phyloP scores from a whole-genome alignment of 2,329 filamentous ascomycete genomes.

The Xylaria sp. region DNA sequence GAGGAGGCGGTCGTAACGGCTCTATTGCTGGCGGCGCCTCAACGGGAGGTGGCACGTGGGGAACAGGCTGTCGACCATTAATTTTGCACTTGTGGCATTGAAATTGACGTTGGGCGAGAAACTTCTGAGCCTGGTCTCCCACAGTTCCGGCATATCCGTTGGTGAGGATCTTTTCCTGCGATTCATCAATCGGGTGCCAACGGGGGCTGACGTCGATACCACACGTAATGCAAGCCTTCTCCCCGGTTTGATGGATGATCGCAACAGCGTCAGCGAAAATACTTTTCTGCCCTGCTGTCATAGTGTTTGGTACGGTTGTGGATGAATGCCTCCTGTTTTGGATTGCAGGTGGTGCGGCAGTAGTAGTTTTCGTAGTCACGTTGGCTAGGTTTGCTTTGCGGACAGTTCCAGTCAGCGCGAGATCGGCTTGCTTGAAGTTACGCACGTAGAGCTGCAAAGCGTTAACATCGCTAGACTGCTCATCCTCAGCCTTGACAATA shows the following conservation, averaged over 20 bases:
- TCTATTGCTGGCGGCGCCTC: constrained; percentile 46
- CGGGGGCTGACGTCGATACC: constrained; percentile 77
- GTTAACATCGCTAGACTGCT: constrained; percentile 55
- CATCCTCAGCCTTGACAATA: constrained; percentile 65
- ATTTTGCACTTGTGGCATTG: constrained; percentile 82
- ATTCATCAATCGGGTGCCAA: constrained; percentile 72
- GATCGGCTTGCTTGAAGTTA: constrained; percentile 94
- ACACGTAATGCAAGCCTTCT: constrained; percentile 71
- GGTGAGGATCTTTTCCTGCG: constrained; percentile 61
- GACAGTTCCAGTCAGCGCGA: constrained; percentile 88
- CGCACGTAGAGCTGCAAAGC: constrained; percentile 87
- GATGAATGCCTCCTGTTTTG: constrained; percentile 67
- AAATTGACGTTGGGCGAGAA: constrained; percentile 68
- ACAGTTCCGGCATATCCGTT: constrained; percentile 63
- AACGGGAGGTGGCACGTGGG: constrained; percentile 47
- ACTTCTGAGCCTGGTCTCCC: constrained; percentile 67
- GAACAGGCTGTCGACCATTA: constrained; percentile 57
- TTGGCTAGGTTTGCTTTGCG: constrained; percentile 87
- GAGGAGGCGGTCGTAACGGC: constrained; percentile 44
- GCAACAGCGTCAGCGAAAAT: constrained; percentile 44
- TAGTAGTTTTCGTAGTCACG: constrained; percentile 66
- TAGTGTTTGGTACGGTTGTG: constrained; percentile 52
- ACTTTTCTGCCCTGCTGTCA: constrained; percentile 38
- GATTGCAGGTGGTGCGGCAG: constrained; percentile 53
- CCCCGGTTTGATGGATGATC: constrained; percentile 52